phyloP scores from a whole-genome alignment of 2,329 filamentous ascomycete species.

The Xylaria sp. region DNA sequence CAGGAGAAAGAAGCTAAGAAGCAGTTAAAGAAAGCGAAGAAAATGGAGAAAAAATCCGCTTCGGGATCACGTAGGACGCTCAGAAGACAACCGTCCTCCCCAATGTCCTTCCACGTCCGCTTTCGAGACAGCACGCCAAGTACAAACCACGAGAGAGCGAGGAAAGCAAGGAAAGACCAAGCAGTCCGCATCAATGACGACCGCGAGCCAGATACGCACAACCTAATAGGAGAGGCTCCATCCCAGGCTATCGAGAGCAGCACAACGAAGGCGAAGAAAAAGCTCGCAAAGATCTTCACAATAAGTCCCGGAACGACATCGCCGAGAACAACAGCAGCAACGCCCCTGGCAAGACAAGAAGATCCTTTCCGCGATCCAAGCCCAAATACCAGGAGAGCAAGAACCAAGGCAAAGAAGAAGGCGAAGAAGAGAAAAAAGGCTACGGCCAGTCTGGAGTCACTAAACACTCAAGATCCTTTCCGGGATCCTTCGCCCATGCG shows the following conservation, averaged over 20 bases:
- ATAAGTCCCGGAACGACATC: background rate
- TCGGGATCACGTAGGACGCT: background rate
- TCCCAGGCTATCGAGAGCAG: background rate
- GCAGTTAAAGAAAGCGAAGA: background rate
- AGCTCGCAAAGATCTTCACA: background rate
- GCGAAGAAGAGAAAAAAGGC: constrained; percentile 7
- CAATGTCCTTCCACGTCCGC: background rate
- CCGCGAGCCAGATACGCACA: background rate
- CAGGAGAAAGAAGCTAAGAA: constrained; percentile 14
- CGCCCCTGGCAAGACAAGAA: background rate
- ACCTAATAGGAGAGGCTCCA: background rate
- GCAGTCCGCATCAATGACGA: background rate
- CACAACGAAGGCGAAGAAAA: constrained; percentile 11
- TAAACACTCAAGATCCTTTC: constrained; percentile 16
- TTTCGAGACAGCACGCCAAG: background rate
- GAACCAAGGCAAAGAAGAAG: constrained; percentile 9
- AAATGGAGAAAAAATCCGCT: background rate
- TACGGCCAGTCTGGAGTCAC: background rate
- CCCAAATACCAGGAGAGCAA: background rate
- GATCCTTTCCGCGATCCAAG: constrained; percentile 26
- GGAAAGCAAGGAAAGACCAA: background rate
- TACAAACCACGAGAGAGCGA: background rate
- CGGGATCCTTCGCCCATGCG: constrained; percentile 28
- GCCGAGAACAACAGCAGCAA: background rate
- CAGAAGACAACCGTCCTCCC: background rate